Evolutionary conservation across 345 rosid species (phyloP).

Genomic region (Erysimum cheiranthoides): DNA sequence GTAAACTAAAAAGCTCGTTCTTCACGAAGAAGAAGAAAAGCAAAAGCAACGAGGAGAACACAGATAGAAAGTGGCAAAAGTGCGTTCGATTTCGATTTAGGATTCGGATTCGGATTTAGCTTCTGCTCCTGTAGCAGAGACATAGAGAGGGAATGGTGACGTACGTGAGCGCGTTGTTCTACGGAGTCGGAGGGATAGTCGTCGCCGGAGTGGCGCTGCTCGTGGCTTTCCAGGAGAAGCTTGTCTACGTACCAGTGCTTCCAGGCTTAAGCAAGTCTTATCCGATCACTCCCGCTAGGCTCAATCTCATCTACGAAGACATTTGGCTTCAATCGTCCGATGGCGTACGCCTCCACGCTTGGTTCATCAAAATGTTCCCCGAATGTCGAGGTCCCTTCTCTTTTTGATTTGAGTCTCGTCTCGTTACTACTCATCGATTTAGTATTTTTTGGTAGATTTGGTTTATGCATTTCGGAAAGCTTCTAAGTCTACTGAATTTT

Average conservation of each 20-base stretch:
- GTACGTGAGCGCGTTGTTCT: constrained; percentile 71
- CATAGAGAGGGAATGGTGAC: constrained; percentile 60
- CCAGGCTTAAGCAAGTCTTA: constrained; percentile 92
- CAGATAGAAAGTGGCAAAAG: constrained; percentile 28
- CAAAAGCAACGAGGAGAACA: constrained; percentile 17
- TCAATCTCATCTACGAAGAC: constrained; percentile 82
- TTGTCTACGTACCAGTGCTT: constrained; percentile 93
- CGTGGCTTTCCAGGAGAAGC: constrained; percentile 91
- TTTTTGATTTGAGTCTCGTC: neutral
- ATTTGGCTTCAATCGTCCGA: constrained; percentile 97
- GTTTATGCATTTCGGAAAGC: constrained; percentile 33
- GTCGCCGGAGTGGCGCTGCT: constrained; percentile 91
- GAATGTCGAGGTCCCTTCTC: constrained; percentile 67
- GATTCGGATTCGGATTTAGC: constrained; percentile 21
- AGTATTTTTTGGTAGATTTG: constrained; percentile 26
- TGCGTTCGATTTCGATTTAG: constrained; percentile 20
- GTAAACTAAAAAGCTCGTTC: constrained; percentile 10
- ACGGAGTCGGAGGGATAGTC: constrained; percentile 90
- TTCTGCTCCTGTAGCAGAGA: constrained; percentile 3
- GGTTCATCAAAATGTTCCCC: constrained; percentile 93
- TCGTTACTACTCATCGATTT: constrained; percentile 8
- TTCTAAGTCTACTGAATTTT: constrained; percentile 13
- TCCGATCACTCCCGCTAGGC: constrained; percentile 80
- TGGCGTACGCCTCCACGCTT: constrained; percentile 89
- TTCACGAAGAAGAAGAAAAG: constrained; percentile 24